Conservation (phyloP, 345 rosid genomes). For the Melaleuca alternifolia region DNA sequence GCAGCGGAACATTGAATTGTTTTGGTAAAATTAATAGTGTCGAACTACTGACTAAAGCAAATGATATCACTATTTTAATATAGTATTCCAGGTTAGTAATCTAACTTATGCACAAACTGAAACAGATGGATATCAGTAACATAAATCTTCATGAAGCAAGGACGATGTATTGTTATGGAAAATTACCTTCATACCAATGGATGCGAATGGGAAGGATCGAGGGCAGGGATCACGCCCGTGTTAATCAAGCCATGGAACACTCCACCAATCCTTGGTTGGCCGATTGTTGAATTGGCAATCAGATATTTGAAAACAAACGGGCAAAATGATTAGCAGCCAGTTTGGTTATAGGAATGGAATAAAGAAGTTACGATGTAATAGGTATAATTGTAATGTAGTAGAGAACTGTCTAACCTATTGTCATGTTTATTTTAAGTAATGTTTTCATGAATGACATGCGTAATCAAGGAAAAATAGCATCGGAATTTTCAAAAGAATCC, state of each 20-base stretch:
- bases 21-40: fast-evolving
- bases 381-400: neutral
- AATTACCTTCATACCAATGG: neutral
- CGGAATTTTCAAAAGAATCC: neutral
- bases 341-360: neutral
- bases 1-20: neutral
- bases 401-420: neutral
- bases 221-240: neutral
- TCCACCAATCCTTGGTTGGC: neutral
- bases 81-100: neutral
- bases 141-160: neutral
- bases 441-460: neutral
- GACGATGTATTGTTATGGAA: neutral
- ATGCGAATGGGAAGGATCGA: neutral
- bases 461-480: neutral
- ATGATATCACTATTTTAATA: neutral
- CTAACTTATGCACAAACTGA: neutral
- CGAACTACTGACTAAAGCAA: neutral
- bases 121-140: neutral
- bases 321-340: fast-evolving
- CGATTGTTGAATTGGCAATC: neutral
- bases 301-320: neutral
- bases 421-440: neutral
- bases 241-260: neutral
- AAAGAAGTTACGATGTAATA: neutral